Base-by-base conservation (phyloP, 1,139 yeast genomes). In the Kodamaea sp. region DNA sequence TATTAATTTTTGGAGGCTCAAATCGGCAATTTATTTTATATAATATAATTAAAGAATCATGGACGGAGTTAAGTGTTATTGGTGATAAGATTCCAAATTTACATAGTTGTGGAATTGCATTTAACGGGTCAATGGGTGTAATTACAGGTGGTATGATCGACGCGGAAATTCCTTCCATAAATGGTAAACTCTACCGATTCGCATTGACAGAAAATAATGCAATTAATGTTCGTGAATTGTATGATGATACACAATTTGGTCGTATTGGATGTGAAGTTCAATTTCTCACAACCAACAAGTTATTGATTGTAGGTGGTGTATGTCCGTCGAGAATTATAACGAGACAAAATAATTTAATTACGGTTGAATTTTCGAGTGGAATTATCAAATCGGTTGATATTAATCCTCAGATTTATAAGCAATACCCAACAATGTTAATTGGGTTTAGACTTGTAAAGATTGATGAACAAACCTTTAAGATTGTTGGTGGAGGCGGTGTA, bases 401-500 rank as follows among this genome's bases (percentile, higher is more conserved):
- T 2, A 60, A 63, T 1, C 56, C 55, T 4, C 41, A 48, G 0
- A 49, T 62, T 0, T 75, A 81, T 76, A 29, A 40, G 5, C 39
- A 57, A 2, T 43, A 52, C 1, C 64, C 74, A 2, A 84, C 86
- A 1, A 62, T 84, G 45, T 62, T 83, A 24, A 71, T 80, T n/a
- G 92, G 92, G 1, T 77, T 76, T 49, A 75, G 71, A 26, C 39
- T 78, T 31, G 60, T 66, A 2, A 48, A 50, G 8, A 34, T 46
- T 9, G 42, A 48, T 1, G 51, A 50, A 6, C 47, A 49, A 4
- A 47, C 48, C n/a, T 31, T 67, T 6, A 35, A 60, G 2, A 51
- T 79, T 4, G 49, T 79, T 29, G 86, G 85, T 5, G 95, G 95
- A 5, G 95, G 95, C 2, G 90, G 84, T 0, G 88, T 85, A 2